Evolutionary conservation across 2,329 filamentous ascomycete species (phyloP), one percentile per base, ranked within the genome.

Genomic region (Hypomyces rosellus): DNA sequence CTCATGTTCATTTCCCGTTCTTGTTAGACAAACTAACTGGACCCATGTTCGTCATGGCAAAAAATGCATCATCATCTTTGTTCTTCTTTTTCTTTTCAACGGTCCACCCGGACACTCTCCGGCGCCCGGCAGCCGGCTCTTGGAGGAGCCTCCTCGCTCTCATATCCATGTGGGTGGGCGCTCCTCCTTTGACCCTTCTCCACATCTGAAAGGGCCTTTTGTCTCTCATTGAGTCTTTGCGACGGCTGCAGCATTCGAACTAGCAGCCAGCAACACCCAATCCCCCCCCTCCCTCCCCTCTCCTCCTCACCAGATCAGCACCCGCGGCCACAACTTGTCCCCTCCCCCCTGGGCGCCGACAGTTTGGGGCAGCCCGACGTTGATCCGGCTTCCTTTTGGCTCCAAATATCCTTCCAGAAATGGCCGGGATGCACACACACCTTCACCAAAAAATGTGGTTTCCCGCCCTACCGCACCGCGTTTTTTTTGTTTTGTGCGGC

Each of bases 171-270:
- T 30, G 25, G 25, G 25, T 30, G 25, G 15, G 20, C 20, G 20
- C n/a, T n/a, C n/a, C 20, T 20, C 20, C 20, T 13, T 36, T 34
- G 9, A n/a, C 38, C 12, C 5, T 30, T 41, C 47, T 47, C 46
- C 47, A 45, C 50, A 49, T 41, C 46, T 41, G 41, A 50, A 37
- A 42, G 30, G 15, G 33, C 41, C 37, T 37, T 12, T 37, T 42
- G 38, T 36, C 20, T 34, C 33, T 39, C 16, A 30, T 18, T 38
- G 30, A 37, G 5, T 38, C 46, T 49, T 52, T 52, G 50, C 50
- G 50, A 52, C 50, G 50, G 50, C 50, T 52, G 50, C 50, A 52
- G 50, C 46, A 33, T 40, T 52, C 45, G 44, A 39, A 39, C 15
- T 22, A 46, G 49, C 39, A 5, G 16, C 34, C 33, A 20, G n/a